Percentiles rank a stretch among this genome's conserved stretches.
phyloP scores from a whole-genome alignment of 2,329 filamentous ascomycete genomes.

The Aspergillus ochraceoroseus region DNA sequence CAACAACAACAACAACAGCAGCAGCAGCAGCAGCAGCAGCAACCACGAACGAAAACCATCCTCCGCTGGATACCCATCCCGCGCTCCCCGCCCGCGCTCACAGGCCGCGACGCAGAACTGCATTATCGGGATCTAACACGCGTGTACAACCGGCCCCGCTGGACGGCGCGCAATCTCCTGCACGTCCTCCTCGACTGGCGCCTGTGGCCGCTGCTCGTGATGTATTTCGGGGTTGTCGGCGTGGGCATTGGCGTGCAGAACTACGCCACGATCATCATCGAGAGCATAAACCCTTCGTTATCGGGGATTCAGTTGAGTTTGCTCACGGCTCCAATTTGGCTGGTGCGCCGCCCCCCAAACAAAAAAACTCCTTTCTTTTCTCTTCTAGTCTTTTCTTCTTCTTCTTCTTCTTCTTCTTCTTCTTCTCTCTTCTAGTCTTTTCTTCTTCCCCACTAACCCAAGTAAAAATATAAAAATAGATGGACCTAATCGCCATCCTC shows the following conservation, averaged over 20 bases:
- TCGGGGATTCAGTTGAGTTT: constrained; percentile 72
- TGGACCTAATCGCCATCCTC: constrained; percentile 83
- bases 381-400: not conserved
- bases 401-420: not conserved
- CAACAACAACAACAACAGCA: constrained; percentile 14
- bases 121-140: constrained; percentile 79
- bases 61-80: constrained; percentile 68
- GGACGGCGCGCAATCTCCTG: constrained; percentile 66
- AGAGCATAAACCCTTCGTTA: constrained; percentile 67
- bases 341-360: constrained; percentile 53
- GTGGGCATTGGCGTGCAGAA: constrained; percentile 86
- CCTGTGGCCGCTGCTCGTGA: constrained; percentile 76
- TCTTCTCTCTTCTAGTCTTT: not conserved
- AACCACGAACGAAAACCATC: too few relatives aligned
- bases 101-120: constrained; percentile 69
- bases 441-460: not conserved
- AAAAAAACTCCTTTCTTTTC: not conserved
- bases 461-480: constrained; percentile 44
- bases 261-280: constrained; percentile 83
- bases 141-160: constrained; percentile 70
- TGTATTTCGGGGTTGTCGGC: constrained; percentile 94
- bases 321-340: constrained; percentile 87
- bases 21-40: too few relatives aligned
- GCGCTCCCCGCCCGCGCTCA: constrained; percentile 63
- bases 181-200: constrained; percentile 77